Conservation (phyloP, 2,329 filamentous ascomycete genomes). For the Talaromyces atroroseus region DNA sequence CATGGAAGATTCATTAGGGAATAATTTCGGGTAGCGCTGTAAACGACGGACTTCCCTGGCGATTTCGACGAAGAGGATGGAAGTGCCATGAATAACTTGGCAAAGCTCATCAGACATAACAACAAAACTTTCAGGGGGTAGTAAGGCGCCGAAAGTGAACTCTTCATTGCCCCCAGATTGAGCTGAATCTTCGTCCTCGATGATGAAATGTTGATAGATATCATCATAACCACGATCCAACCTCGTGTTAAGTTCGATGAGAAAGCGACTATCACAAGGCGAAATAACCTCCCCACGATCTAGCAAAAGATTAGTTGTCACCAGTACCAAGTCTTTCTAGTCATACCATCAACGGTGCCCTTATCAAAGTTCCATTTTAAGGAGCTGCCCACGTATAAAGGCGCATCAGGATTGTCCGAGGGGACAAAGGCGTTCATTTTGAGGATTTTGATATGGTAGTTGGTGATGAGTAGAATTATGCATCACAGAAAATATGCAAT, state of each 20-base stretch:
- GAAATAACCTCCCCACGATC: constrained; percentile 5
- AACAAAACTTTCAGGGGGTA: constrained; percentile 19
- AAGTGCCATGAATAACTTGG: constrained; percentile 1
- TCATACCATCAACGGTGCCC: constrained; percentile 9
- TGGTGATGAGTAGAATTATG: background rate
- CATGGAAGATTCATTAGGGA: background rate
- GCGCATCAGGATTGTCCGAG: constrained; percentile 10
- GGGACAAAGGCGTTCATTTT: background rate
- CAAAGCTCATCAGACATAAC: background rate
- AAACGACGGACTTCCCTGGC: constrained; percentile 9
- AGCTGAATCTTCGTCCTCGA: background rate
- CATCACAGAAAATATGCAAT: background rate
- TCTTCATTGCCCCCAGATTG: background rate
- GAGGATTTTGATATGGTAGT: background rate
- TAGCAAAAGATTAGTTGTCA: constrained; percentile 5
- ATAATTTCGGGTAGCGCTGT: constrained; percentile 12
- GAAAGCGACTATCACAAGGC: constrained; percentile 8
- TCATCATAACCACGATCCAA: constrained; percentile 4
- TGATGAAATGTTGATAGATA: background rate
- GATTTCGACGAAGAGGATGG: constrained; percentile 5
- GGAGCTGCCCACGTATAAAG: constrained; percentile 8
- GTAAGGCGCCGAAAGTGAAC: background rate
- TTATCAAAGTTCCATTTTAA: constrained; percentile 4
- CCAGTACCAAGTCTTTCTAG: background rate
- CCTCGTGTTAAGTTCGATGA: constrained; percentile 4